Conservation (phyloP, 371 early-diverging fungal genomes). For the Haplosporangium sp. region DNA sequence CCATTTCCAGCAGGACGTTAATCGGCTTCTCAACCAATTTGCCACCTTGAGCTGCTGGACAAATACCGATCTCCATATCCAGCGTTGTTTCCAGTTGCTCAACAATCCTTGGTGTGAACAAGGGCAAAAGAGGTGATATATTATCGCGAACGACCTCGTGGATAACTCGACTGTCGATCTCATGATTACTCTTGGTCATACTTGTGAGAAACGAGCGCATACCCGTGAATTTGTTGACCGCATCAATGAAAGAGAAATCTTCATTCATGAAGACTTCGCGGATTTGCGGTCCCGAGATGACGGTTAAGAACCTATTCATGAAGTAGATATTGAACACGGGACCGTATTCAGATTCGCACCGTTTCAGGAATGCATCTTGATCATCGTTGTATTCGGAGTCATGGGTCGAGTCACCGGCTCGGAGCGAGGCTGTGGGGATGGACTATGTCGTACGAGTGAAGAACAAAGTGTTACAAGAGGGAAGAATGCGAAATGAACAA, state of each 20-base stretch:
- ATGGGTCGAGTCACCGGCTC: conserved; percentile 27
- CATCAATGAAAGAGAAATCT: conserved; percentile 11
- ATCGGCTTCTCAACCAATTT: conserved; percentile 24
- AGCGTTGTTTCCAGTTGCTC: conserved; percentile 18
- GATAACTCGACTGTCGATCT: conserved; percentile 9
- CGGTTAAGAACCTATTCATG: conserved; percentile 7
- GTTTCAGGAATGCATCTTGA: conserved; percentile 24
- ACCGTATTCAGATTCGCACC: conserved; percentile 18
- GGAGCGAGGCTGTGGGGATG: conserved; percentile 20
- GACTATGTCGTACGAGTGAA: conserved; percentile 2
- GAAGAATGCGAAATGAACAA: background rate
- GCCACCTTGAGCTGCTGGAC: conserved; percentile 4
- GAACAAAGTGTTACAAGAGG: background rate
- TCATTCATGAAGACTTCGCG: conserved; percentile 40
- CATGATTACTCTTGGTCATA: conserved; percentile 33
- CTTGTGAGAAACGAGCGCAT: conserved; percentile 9
- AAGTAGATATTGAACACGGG: conserved; percentile 19
- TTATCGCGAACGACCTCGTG: conserved; percentile 29
- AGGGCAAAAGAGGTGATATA: conserved; percentile 20
- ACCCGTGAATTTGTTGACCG: conserved; percentile 27
- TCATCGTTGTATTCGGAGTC: conserved; percentile 30
- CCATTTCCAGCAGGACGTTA: conserved; percentile 25
- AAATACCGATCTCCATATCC: conserved; percentile 9
- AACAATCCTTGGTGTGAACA: conserved; percentile 35
- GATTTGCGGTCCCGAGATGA: conserved; percentile 31